Conservation (phyloP, 1,284 basidiomycete species). For the Sanghuangporus sanghuang region DNA sequence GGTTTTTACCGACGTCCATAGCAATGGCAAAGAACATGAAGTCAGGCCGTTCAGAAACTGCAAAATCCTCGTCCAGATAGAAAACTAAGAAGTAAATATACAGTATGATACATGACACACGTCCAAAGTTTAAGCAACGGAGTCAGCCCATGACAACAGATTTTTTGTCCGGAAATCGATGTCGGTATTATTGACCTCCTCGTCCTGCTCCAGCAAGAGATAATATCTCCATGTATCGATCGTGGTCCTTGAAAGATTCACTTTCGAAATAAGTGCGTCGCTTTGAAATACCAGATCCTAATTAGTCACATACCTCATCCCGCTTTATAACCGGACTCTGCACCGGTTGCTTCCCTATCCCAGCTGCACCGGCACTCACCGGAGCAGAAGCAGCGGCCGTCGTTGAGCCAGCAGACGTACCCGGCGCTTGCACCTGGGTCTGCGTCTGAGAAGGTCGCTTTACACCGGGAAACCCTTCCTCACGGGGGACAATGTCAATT, state of each 20-base stretch:
- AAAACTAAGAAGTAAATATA: too few species aligned
- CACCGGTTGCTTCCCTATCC: not conserved
- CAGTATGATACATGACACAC: not conserved
- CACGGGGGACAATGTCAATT: conserved; percentile 87
- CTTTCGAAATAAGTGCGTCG: not conserved
- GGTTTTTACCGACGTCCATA: too few species aligned
- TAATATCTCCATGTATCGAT: not conserved
- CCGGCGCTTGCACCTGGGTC: not conserved
- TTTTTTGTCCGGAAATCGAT: too few species aligned
- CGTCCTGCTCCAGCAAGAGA: not conserved
- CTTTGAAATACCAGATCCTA: not conserved
- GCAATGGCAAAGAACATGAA: too few species aligned
- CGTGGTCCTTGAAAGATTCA: not conserved
- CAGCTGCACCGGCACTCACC: not conserved
- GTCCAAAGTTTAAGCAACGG: too few species aligned
- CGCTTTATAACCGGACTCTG: not conserved
- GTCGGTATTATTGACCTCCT: not conserved
- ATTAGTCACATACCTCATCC: not conserved
- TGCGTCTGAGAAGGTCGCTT: not conserved
- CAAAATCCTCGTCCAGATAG: too few species aligned
- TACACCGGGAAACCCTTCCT: conserved; percentile 39
- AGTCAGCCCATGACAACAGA: too few species aligned
- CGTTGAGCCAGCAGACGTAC: not conserved
- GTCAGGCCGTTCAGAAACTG: too few species aligned
- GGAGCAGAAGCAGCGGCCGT: not conserved